A percentile compares a stretch with the other conserved stretches of the same genome.
phyloP scores from a whole-genome alignment of 176 grass and related monocot species.

The Ensete ventricosum region DNA sequence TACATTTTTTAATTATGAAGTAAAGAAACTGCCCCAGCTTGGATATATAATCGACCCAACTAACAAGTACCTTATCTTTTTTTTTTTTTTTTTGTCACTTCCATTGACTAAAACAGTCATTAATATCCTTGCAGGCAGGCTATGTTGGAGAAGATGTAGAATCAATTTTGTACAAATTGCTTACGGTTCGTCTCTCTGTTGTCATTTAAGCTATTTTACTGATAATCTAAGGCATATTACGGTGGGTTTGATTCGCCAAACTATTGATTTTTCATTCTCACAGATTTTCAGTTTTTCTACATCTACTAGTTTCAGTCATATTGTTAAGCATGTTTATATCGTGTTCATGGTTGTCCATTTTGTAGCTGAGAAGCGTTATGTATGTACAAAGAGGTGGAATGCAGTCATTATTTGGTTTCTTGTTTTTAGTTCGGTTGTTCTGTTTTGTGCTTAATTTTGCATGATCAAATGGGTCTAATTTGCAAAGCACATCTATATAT shows the following conservation, averaged over 20 bases:
- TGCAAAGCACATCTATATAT: too few species aligned
- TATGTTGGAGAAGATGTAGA: slow-evolving; percentile 99
- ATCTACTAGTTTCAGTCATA: too few species aligned
- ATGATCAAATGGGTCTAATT: too few species aligned
- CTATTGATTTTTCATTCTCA: neutral
- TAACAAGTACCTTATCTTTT: neutral
- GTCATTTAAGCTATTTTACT: neutral
- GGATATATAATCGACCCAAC: neutral
- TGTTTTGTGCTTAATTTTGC: too few species aligned
- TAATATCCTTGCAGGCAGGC: slow-evolving; percentile 63
- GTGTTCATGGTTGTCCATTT: too few species aligned
- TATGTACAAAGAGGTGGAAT: too few species aligned
- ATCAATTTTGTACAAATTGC: slow-evolving; percentile 98
- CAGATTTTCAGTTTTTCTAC: too few species aligned
- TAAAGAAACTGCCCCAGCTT: neutral
- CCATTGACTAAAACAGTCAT: slow-evolving; percentile 19
- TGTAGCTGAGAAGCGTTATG: too few species aligned
- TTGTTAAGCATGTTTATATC: too few species aligned
- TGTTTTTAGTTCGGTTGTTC: too few species aligned
- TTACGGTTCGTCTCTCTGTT: slow-evolving; percentile 44
- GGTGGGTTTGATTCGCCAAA: neutral
- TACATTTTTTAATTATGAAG: neutral
- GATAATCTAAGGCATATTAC: slow-evolving; percentile 4
- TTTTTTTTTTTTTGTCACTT: neutral
- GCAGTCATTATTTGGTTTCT: too few species aligned